Evolutionary conservation across 352 stramenopile genomes (phyloP), one percentile per base, ranked within the genome.

Genomic region (Phytophthora foliorum): DNA sequence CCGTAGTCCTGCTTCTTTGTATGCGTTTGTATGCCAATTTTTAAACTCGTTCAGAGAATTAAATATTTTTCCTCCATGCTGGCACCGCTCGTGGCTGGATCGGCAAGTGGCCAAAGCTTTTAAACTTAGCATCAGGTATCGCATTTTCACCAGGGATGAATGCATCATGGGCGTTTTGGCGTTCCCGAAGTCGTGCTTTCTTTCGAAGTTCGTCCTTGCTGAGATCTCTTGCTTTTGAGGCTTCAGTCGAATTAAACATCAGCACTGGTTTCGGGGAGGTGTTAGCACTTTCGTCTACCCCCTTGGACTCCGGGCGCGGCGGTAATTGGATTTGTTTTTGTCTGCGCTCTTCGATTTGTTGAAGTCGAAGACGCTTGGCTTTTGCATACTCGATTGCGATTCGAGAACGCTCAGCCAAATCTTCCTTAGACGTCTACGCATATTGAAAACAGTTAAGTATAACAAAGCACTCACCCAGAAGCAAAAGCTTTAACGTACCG

Each of bases 101-200:
- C 19, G 83, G 67, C 7, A 88, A 67, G 44, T 93, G 84, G 0
- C 83, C 82, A 52, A 91, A 93, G 57, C 82, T 91, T 46, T 89
- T 90, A 34, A 87, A 60, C 61, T 87, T 90, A 10, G 83, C 82
- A 38, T 90, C 80, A 19, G 71, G 64, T 42, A 82, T 77, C 44
- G 78, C 71, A n/a, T 63, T 57, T 2, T 80, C 66, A 10, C 81
- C 78, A 31, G 83, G 75, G 22, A 92, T 84, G 42, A 82, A 85
- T 9, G 69, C 41, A 13, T 89, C 79, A n/a, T 93, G 83, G 2
- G 83, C 83, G n/a, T 51, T 75, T 61, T 88, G 79, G 0, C 52
- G 76, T 36, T 76, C 41, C 2, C 84, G 73, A 27, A 70, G 56
- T 38, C 73, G 74, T 32, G 72, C 65, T 21, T 80, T 73, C 21